Conservation (phyloP, 1,284 basidiomycete species). For the Wolfiporia cocos region DNA sequence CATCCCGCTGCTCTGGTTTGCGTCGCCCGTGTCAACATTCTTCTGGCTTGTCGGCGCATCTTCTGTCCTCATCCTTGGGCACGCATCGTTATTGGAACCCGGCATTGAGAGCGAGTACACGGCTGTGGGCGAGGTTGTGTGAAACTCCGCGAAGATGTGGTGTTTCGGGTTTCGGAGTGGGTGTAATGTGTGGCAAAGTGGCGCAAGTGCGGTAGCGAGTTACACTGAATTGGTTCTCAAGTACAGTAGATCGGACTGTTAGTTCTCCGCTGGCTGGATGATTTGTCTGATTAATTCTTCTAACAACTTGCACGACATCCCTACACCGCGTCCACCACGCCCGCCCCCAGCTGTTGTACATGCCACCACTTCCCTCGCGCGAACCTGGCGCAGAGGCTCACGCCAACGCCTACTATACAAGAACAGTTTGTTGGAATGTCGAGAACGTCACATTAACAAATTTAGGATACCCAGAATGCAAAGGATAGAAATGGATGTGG, state of each 20-base stretch:
- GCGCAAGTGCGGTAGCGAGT: not conserved
- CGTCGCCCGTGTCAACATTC: conserved; percentile 65
- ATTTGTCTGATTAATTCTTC: conserved; percentile 2
- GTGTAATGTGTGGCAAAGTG: not conserved
- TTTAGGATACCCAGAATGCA: not conserved
- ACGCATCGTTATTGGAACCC: conserved; percentile 81
- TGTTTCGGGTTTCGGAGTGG: not conserved
- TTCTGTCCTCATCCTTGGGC: conserved; percentile 68
- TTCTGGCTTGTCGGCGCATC: conserved; percentile 81
- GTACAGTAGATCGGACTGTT: not conserved
- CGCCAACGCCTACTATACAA: not conserved
- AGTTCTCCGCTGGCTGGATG: conserved; percentile 6
- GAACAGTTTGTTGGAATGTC: not conserved
- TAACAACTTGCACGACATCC: not conserved
- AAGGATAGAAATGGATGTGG: not conserved
- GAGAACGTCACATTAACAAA: not conserved
- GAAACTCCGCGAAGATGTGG: too few species aligned
- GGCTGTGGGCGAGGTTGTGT: conserved; percentile 62
- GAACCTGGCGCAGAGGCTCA: too few species aligned
- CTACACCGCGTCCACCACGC: not conserved
- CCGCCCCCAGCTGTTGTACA: conserved; percentile 7
- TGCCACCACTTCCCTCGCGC: not conserved
- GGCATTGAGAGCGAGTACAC: conserved; percentile 90
- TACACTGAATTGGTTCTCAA: not conserved
- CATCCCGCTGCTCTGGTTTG: conserved; percentile 62